phyloP scores from a whole-genome alignment of 495 filamentous ascomycete species.

The Trypethelium eluteriae region DNA sequence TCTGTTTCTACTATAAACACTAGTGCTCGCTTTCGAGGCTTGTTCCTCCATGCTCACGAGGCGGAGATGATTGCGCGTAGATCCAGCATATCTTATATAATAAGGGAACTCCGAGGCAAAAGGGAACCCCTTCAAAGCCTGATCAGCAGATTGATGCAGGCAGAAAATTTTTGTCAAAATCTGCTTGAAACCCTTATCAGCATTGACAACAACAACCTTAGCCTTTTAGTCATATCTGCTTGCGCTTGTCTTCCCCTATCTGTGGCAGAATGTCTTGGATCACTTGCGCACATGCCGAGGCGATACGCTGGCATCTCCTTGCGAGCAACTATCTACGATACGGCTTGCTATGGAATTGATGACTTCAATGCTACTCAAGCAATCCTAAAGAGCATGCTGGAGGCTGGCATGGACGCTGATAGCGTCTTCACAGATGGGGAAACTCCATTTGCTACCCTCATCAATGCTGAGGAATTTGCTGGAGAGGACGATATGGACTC shows the following conservation, averaged over 20 bases:
- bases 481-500: background rate
- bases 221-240: constrained; percentile 4
- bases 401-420: constrained; percentile 3
- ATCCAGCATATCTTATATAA: background rate
- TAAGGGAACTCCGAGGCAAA: background rate
- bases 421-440: constrained; percentile 5
- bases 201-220: background rate
- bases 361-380: background rate
- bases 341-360: background rate
- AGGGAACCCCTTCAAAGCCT: background rate
- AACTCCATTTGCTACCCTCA: constrained; percentile 4
- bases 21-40: background rate
- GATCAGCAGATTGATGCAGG: background rate
- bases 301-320: constrained; percentile 4
- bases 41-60: background rate
- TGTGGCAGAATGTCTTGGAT: constrained; percentile 5
- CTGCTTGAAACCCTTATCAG: background rate
- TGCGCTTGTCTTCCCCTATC: constrained; percentile 3
- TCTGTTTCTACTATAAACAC: background rate
- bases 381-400: background rate
- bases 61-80: background rate
- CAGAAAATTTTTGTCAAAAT: background rate
- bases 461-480: background rate
- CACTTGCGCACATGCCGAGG: constrained; percentile 6
- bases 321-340: background rate